phyloP scores from a whole-genome alignment of 495 filamentous ascomycete genomes.

The Aspergillus haitiensis region DNA sequence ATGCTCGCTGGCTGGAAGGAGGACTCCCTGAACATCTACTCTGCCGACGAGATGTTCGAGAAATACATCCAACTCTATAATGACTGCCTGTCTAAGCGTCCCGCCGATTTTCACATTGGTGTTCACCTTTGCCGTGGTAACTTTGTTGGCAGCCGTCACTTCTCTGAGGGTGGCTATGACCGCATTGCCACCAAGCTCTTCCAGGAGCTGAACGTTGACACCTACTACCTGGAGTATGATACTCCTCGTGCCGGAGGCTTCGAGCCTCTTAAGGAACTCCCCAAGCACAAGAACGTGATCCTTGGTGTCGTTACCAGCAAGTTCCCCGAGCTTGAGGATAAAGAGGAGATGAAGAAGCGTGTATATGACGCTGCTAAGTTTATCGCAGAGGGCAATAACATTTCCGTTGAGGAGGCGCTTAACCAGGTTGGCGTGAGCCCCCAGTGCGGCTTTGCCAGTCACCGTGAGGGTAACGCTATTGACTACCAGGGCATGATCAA shows the following conservation, averaged over 20 bases:
- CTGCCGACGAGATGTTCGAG: constrained; percentile 64
- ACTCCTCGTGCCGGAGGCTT: constrained; percentile 73
- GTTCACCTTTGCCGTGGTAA: constrained; percentile 82
- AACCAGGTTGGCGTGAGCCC: constrained; percentile 70
- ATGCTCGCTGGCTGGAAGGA: constrained; percentile 68
- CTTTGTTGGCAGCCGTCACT: constrained; percentile 75
- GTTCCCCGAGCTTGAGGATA: constrained; percentile 69
- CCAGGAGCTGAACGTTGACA: constrained; percentile 69
- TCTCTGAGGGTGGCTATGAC: constrained; percentile 79
- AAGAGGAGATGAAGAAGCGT: constrained; percentile 69
- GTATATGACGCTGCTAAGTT: constrained; percentile 67
- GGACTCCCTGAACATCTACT: constrained; percentile 56
- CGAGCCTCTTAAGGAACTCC: constrained; percentile 71
- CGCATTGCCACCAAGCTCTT: constrained; percentile 78
- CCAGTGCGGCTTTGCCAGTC: constrained; percentile 79
- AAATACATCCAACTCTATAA: constrained; percentile 79
- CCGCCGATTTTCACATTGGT: constrained; percentile 70
- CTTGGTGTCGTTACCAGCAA: constrained; percentile 75
- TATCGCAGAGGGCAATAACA: constrained; percentile 66
- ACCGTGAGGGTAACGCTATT: constrained; percentile 66
- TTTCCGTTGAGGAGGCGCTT: constrained; percentile 63
- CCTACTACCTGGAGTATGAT: constrained; percentile 85
- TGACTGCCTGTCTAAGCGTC: constrained; percentile 61
- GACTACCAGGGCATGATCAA: constrained; percentile 66
- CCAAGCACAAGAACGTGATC: constrained; percentile 72